Evolutionary conservation across 805 yeast species (phyloP), one percentile per base, ranked within the genome.

Genomic region (Schwanniomyces sp.): DNA sequence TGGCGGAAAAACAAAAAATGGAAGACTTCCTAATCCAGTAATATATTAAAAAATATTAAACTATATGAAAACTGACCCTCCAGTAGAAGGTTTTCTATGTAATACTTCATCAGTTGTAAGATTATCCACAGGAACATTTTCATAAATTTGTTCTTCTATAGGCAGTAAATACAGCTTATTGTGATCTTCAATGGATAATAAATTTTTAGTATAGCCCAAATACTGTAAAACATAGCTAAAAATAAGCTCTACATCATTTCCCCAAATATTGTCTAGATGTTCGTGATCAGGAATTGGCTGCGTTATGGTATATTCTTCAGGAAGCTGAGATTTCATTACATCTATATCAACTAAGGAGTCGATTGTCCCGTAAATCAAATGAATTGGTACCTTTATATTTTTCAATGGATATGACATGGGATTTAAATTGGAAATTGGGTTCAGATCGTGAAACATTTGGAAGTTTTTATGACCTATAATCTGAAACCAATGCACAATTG

Each of bases 401-500:
- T 64, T 61, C 40, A 74, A 59, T 2, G 78, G 78, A 46, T 73
- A 74, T 41, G 66, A 62, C 18, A 69, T 60, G 1, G 78, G 71
- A 30, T 58, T 58, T 41, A 66, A 54, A n/a, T 65, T 67, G 7
- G 67, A 52, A 14, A 52, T 45, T 7, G 53, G 40, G 28, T 40
- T 43, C 8, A 60, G 29, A 39, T 89, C 96, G 58, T 88, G 94
- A 66, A 83, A 92, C 96, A 94, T 86, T 64, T 91, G 96, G 64
- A 92, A 91, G 41, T 80, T 77, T 40, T 80, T 81, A 6, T 86
- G 76, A 44, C 85, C 76, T 51, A 92, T 88, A 45, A 92, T 91
- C 67, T 90, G 96, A 59, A 90, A 89, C 97, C 97, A 90, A 66
- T 90, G 97, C n/a, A 91, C 97, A 40, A 90, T 91, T 8, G 88